These are phyloP conservation scores for Hyphopichia homilentoma DNA, from an alignment of 805 yeast genomes.

Conservation along the genomic window DNA sequence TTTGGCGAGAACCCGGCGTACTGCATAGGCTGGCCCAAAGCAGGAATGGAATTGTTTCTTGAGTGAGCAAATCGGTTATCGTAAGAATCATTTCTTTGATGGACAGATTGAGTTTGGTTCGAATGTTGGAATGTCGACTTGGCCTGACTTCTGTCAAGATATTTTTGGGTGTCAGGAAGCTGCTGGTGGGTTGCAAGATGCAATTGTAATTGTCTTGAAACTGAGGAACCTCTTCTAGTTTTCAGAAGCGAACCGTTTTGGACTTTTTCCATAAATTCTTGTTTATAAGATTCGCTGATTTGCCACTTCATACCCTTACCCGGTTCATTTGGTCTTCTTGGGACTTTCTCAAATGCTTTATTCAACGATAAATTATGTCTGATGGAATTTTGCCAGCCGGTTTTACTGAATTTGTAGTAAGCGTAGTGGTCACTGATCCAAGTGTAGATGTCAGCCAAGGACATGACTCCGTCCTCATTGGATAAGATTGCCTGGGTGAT, in stretches of 20 bases:
- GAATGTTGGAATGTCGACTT: conserved; percentile 15
- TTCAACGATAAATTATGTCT: conserved; percentile 92
- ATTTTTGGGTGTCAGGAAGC: conserved; percentile 44
- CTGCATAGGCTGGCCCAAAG: conserved; percentile 15
- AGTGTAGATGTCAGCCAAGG: conserved; percentile 85
- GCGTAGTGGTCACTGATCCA: conserved; percentile 90
- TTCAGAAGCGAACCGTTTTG: conserved; percentile 71
- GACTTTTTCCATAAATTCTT: conserved; percentile 80
- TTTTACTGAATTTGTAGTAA: conserved; percentile 83
- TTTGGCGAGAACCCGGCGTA: conserved; percentile 12
- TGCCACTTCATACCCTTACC: conserved; percentile 99
- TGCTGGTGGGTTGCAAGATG: conserved; percentile 61
- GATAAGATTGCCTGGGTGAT: conserved; percentile 95
- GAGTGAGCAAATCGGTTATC: conserved; percentile 8
- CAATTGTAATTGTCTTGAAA: conserved; percentile 72
- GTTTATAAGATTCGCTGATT: conserved; percentile 77
- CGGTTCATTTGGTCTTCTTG: conserved; percentile 92
- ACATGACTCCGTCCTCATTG: conserved; percentile 80
- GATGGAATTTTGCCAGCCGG: conserved; percentile 98
- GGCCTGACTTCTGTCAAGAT: conserved; percentile 16
- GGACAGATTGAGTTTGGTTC: conserved; percentile 8
- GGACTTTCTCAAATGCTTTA: conserved; percentile 97
- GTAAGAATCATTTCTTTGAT: conserved; percentile 1
- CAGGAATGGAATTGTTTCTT: conserved; percentile 15
- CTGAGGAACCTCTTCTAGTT: conserved; percentile 75